Conservation (phyloP, 2,329 filamentous ascomycete species). For the Cercospora sp. region DNA sequence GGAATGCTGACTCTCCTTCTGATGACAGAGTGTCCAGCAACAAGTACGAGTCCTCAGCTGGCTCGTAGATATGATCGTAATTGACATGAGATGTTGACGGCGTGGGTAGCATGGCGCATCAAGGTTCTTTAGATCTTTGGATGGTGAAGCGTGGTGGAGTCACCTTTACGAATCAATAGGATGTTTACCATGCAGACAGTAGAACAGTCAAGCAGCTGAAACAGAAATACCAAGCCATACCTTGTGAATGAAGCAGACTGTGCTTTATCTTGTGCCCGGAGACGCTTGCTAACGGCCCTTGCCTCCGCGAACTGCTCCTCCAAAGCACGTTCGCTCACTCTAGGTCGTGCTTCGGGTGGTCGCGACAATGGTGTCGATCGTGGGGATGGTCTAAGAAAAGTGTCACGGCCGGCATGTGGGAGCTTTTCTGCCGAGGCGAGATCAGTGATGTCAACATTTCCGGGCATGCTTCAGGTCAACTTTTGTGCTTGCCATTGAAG, state of each 20-base stretch:
- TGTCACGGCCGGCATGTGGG: not conserved
- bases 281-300: not conserved
- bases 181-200: not conserved
- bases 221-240: not conserved
- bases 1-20: constrained; percentile 65
- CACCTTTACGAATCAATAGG: not conserved
- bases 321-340: not conserved
- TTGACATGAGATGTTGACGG: constrained; percentile 90
- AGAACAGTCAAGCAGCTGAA: not conserved
- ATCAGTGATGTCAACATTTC: constrained; percentile 17
- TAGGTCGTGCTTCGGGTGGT: not conserved
- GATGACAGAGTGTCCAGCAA: constrained; percentile 88
- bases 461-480: not conserved
- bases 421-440: constrained; percentile 15
- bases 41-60: constrained; percentile 92
- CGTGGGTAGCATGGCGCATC: constrained; percentile 75
- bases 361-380: not conserved
- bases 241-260: not conserved
- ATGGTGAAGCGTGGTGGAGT: not conserved
- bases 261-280: not conserved
- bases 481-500: not conserved
- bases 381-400: not conserved
- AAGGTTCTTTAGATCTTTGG: not conserved
- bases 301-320: not conserved
- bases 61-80: constrained; percentile 88